Evolutionary conservation across 2,329 filamentous ascomycete species (phyloP).

Genomic region (Gremmenia infestans): DNA sequence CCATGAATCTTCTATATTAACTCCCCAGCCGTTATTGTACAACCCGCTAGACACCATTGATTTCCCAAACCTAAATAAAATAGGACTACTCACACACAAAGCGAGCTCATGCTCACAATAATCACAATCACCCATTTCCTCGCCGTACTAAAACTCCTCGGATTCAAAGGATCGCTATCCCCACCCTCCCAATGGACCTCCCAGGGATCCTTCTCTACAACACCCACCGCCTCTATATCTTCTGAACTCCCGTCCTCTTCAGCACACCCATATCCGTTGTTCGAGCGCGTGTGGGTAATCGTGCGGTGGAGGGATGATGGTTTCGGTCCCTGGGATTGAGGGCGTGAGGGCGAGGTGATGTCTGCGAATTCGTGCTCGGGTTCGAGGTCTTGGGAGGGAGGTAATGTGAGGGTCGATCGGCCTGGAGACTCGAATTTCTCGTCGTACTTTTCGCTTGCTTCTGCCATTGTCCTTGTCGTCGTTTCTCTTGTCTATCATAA

Average conservation of each 20-base stretch:
- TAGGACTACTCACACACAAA: conserved; percentile 70
- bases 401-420: background rate
- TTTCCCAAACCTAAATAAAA: no score
- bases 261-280: conserved; percentile 33
- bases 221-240: conserved; percentile 20
- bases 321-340: conserved; percentile 4
- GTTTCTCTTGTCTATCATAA: background rate
- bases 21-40: background rate
- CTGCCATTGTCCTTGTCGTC: background rate
- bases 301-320: conserved; percentile 4
- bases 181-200: conserved; percentile 71
- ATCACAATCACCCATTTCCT: conserved; percentile 76
- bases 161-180: conserved; percentile 68
- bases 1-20: background rate
- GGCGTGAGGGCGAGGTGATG: conserved; percentile 10
- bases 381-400: background rate
- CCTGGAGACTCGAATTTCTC: conserved; percentile 1
- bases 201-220: conserved; percentile 43
- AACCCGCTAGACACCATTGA: background rate
- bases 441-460: conserved; percentile 1
- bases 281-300: conserved; percentile 22
- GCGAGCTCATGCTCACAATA: conserved; percentile 67
- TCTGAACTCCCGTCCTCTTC: conserved; percentile 12
- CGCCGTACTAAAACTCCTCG: conserved; percentile 59
- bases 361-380: conserved; percentile 20